Evolutionary conservation across 441 rosid species (phyloP).

Genomic region (Monsonia emarginata): DNA sequence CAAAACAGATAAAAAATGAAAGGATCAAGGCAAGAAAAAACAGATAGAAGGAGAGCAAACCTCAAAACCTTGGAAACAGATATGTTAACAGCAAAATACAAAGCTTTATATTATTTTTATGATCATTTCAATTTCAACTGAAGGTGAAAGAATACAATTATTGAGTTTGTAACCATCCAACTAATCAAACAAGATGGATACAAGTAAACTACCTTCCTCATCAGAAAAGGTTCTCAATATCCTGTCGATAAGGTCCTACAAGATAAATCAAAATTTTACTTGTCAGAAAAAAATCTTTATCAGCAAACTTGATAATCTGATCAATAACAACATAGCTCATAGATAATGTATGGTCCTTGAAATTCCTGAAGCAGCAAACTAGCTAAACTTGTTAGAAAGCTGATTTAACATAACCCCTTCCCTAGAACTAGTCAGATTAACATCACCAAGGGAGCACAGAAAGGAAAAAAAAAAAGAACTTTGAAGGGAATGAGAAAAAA

Average conservation of each 20-base stretch:
- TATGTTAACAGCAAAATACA: neutral
- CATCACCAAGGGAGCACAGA: neutral
- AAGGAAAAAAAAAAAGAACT: neutral
- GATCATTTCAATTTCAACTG: neutral
- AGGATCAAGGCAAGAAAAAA: neutral
- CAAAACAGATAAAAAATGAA: too few relatives aligned
- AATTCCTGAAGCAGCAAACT: neutral
- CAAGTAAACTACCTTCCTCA: constrained; percentile 49
- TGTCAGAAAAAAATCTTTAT: neutral
- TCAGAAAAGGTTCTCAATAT: constrained; percentile 58
- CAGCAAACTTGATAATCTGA: neutral
- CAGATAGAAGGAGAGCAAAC: neutral
- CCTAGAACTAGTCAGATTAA: neutral
- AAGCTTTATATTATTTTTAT: too few relatives aligned
- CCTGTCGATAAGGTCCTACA: constrained; percentile 83
- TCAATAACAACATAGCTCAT: neutral
- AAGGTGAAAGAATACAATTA: neutral
- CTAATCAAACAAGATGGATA: constrained; percentile 2
- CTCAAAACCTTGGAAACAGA: neutral
- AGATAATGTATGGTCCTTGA: neutral
- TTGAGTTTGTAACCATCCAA: neutral
- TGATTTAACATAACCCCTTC: neutral
- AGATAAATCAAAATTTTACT: constrained; percentile 14
- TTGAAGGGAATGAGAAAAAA: neutral
- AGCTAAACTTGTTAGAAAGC: neutral